Evolutionary conservation across 164 flowering plant genomes (phyloP).

Genomic region (Kalanchoe fedtschenkoi): DNA sequence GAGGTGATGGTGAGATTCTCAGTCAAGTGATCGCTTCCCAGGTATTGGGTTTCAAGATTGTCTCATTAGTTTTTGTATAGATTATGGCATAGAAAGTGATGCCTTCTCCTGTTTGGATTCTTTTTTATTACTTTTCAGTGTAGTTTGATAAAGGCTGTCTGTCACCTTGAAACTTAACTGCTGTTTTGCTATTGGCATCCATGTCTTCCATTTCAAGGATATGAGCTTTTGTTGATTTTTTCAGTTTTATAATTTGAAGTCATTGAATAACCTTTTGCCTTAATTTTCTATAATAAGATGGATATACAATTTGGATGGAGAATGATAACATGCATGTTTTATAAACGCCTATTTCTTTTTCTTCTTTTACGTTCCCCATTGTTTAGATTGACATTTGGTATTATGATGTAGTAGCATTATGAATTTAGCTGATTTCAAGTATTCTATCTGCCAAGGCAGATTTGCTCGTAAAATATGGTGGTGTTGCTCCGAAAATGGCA

Average conservation of each 20-base stretch:
- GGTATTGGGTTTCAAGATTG: slow-evolving; percentile 28
- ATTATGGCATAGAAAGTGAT: too few species aligned
- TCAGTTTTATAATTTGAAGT: too few species aligned
- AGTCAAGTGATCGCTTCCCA: slow-evolving; percentile 93
- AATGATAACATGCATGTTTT: too few species aligned
- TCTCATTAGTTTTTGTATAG: not conserved
- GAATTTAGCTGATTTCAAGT: slow-evolving; percentile 11
- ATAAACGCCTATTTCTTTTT: too few species aligned
- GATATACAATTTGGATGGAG: too few species aligned
- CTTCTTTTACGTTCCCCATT: not conserved
- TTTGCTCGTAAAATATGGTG: slow-evolving; percentile 75
- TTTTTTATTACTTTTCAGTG: not conserved
- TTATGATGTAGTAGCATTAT: not conserved
- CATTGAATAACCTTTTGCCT: too few species aligned
- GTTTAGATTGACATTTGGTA: not conserved
- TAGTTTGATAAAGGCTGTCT: not conserved
- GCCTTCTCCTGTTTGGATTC: too few species aligned
- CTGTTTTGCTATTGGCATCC: too few species aligned
- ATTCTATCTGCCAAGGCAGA: slow-evolving; percentile 54
- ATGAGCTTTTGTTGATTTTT: too few species aligned
- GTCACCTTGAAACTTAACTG: too few species aligned
- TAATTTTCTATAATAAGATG: too few species aligned
- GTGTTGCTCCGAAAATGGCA: slow-evolving; percentile 97
- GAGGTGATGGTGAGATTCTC: slow-evolving; percentile 73
- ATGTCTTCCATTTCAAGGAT: too few species aligned